Base-by-base conservation (phyloP, 768 basidiomycete species). In the Naganishia vishniacii region DNA sequence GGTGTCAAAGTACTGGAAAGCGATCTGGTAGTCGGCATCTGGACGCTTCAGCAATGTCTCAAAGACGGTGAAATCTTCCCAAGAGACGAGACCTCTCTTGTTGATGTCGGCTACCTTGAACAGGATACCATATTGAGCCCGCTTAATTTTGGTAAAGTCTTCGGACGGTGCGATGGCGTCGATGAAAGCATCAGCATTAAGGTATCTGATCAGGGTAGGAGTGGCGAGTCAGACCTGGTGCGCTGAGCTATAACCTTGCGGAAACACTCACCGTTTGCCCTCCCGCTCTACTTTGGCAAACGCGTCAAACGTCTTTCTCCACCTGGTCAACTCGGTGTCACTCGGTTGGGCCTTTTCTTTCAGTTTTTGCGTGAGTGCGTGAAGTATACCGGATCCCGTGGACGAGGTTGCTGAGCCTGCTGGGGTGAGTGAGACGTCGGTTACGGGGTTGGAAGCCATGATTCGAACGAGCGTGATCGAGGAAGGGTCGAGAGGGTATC, bases 31-130 rank as follows among this genome's bases (percentile, higher is more conserved):
- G 76, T 97, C 92, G 31, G 94, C 94, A 77, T 97, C 94, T 20
- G 94, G 90, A 68, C 89, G 83, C 80, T 97, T 91, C 71, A 94
- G 79, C 67, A 89, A 80, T 18, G 91, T 93, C 81, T 98, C 88
- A 75, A 99, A 99, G 67, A 94, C 87, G 6, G 86, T 86, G 70
- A 95, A 99, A 78, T 99, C 95, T 71, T 95, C 91, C 87, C 91
- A 97, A 15, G 74, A 75, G 15, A 77, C 68, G 37, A 72, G 49
- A n/a, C 76, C 76, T 40, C 77, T 60, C 29, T 67, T 65, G 18
- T 67, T 63, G 18, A 59, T 60, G 47, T 78, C 77, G 13, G 78
- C 78, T 7, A 78, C 76, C 3, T 66, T 59, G 68, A 78, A 78
- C 40, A 78, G 83, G 65, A 93, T 87, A 41, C 85, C 86, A 74